Base-by-base conservation (phyloP, 2,329 filamentous ascomycete species). In the Samsoniella hepiali region DNA sequence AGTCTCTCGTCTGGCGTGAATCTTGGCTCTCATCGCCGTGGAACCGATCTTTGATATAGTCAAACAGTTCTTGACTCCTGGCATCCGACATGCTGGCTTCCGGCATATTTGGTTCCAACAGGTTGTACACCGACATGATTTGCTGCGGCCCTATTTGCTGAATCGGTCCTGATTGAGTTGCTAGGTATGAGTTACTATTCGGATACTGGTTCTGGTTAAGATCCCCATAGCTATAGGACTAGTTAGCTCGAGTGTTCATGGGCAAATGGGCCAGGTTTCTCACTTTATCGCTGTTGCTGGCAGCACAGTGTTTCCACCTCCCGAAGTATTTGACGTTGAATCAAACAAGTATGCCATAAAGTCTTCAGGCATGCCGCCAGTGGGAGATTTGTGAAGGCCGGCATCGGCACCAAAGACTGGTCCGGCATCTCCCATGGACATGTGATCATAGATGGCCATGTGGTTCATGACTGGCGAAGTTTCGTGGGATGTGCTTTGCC, bases 341-440 rank as follows among this genome's bases (percentile, higher is more conserved):
- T 90, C 93, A 76, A 96, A 96, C 32, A 96, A 76, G 81, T 90
- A 96, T 5, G 89, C 88, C 67, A 93, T 88, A 70, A 95, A 95
- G 71, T 96, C 92, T 72, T 96, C 91, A 0, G 91, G 89, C 79
- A 96, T 90, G 9, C 90, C 88, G 4, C 84, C 82, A 72, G 94
- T 94, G 0, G 94, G 93, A 3, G 93, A 96, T 63, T 94, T 91
- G 69, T 91, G 93, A 47, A 85, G 70, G 65, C 91, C 88, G 22
- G 86, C 89, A 69, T 96, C 92, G 32, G 85, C 88, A 17, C 92
- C 92, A 75, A 97, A 97, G 32, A 97, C 89, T 0, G 94, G 92
- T 69, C 96, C 91, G 5, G 90, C 87, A 63, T 86, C 88, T 17
- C 82, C 81, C 71, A 83, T 82, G 50, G 83, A 76, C 82, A 88